These are phyloP conservation scores for Yamadazyma insecticola DNA, from an alignment of 805 yeast species.

Conservation along the genomic window DNA sequence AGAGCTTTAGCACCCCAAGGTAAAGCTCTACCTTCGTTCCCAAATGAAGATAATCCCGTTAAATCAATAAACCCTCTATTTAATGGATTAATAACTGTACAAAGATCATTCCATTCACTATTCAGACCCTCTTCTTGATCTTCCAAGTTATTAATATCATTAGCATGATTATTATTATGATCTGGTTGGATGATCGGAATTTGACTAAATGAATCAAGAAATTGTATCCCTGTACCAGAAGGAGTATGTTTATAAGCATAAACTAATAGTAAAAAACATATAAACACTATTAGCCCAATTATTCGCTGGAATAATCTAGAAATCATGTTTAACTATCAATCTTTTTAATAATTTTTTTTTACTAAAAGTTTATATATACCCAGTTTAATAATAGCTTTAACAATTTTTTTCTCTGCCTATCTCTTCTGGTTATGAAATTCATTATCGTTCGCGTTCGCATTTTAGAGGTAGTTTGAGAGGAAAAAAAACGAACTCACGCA, in stretches of 20 bases:
- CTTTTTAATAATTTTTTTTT: neutral
- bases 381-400: neutral
- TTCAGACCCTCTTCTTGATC: slow-evolving; percentile 5
- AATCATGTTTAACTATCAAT: no score
- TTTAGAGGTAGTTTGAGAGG: no score
- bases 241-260: no score
- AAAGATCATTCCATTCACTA: slow-evolving; percentile 20
- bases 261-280: no score
- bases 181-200: slow-evolving; percentile 3
- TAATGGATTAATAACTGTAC: slow-evolving; percentile 35
- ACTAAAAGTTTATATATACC: neutral
- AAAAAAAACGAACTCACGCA: no score
- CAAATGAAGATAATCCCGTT: slow-evolving; percentile 43
- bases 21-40: slow-evolving; percentile 42
- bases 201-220: slow-evolving; percentile 11
- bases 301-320: slow-evolving; percentile 10
- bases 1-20: slow-evolving; percentile 69
- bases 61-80: slow-evolving; percentile 50
- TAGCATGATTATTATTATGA: no score
- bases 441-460: no score
- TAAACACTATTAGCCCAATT: slow-evolving; percentile 5
- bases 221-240: slow-evolving; percentile 2
- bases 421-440: neutral
- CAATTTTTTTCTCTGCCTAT: neutral
- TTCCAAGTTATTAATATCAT: neutral